A percentile compares a stretch with the other conserved stretches of the same genome.
These are phyloP conservation scores for Apiospora malaysiana DNA, from an alignment of 2,329 filamentous ascomycete species.

Conservation along the genomic window DNA sequence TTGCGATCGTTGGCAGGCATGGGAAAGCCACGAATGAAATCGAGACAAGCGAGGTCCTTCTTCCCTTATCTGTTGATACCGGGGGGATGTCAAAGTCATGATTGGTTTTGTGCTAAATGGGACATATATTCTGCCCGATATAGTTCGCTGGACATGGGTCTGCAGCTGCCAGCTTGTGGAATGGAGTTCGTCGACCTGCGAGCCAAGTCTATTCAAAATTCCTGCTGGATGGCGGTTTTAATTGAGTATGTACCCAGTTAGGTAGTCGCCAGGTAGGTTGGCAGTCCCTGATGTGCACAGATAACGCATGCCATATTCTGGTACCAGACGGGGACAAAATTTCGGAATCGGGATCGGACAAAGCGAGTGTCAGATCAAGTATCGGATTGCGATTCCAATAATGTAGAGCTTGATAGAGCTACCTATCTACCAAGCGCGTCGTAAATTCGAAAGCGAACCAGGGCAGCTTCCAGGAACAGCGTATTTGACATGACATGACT, in stretches of 20 bases:
- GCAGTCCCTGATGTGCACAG: too few species aligned
- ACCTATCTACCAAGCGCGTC: background rate
- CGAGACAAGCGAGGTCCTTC: background rate
- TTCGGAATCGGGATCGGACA: background rate
- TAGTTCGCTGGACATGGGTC: background rate
- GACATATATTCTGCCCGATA: background rate
- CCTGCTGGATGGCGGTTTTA: background rate
- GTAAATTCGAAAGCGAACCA: background rate
- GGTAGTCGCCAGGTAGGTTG: too few species aligned
- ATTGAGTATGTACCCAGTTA: background rate
- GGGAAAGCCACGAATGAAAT: background rate
- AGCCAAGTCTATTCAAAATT: background rate
- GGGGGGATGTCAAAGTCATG: background rate
- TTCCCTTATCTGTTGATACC: background rate
- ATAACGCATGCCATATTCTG: background rate
- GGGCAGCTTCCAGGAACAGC: background rate
- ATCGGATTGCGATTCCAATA: background rate
- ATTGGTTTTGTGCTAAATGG: background rate
- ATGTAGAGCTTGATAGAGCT: background rate
- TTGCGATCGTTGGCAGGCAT: background rate
- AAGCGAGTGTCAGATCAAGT: background rate
- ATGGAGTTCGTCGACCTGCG: background rate
- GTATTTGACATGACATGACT: background rate
- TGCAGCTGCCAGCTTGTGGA: background rate
- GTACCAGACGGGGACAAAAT: background rate